Evolutionary conservation across 306 rosid genomes (phyloP), one percentile per base, ranked within the genome.

Genomic region (Castanea crenata): DNA sequence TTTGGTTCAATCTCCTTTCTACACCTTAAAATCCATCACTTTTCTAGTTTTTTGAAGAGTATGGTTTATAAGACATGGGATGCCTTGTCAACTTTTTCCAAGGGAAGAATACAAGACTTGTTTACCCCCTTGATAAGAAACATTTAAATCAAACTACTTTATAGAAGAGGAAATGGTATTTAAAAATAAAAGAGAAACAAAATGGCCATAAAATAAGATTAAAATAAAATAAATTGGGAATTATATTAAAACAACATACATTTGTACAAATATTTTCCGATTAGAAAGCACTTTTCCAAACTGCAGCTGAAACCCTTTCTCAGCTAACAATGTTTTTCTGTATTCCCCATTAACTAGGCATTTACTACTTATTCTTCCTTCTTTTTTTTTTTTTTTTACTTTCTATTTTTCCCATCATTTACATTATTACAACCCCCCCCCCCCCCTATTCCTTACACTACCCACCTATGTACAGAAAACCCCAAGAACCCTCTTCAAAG

Each of bases 381-480:
- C 76, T 80, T 86, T 77, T 75, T 82, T 71, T 81, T 80, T 80
- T 85, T 77, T 75, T 82, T 71, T 81, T 85, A 75, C 85, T 83
- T 76, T 76, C 80, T 86, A 83, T 78, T 79, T 49, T 80, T 41
- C 82, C 74, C 74, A 74, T 70, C 87, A 81, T 81, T 81, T 88
- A 86, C 89, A 92, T 75, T 84, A 86, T 86, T 58, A 80, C 81
- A 78, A 71, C 29, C 46, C 71, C 88, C 82, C 81, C 76, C 68
- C 15, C 15, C 71, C 25, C 86, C 79, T 89, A 82, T 55, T 77
- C 85, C 82, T 75, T 77, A 71, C 81, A 71, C 87, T 83, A 75
- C 85, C 85, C 56, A 67, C 79, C 29, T 90, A 86, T 92, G 80
- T 92, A 92, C 97, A 88, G 19, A 79, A 65, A 76, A 46, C 86